Evolutionary conservation across 2,329 filamentous ascomycete genomes (phyloP).

Genomic region (Arthrobotrys megalospora): DNA sequence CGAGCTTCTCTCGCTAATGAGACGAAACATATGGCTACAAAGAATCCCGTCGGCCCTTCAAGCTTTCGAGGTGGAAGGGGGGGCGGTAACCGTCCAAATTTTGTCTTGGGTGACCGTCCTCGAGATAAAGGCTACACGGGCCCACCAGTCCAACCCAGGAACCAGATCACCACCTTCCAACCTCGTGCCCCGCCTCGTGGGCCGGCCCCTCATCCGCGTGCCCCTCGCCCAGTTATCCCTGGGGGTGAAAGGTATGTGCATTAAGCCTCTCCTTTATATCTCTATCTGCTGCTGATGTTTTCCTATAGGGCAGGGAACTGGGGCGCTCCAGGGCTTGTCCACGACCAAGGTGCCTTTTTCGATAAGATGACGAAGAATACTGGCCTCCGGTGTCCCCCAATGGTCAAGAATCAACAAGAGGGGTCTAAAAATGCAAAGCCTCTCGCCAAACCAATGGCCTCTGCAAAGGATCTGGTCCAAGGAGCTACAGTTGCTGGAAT

Average conservation of each 20-base stretch:
- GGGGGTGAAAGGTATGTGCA: not conserved
- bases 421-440: not conserved
- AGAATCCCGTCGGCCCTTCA: conserved; percentile 33
- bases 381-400: conserved; percentile 18
- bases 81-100: not conserved
- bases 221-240: conserved; percentile 2
- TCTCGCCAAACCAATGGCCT: conserved; percentile 51
- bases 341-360: conserved; percentile 44
- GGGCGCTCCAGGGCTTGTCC: conserved; percentile 16
- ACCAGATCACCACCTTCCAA: not conserved
- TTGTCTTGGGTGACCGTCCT: conserved; percentile 11
- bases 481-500: not conserved
- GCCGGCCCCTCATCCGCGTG: not conserved
- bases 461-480: conserved; percentile 37
- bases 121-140: not conserved
- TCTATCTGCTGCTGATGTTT: not conserved
- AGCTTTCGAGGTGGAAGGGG: conserved; percentile 33
- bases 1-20: not conserved
- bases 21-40: not conserved
- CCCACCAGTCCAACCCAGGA: not conserved
- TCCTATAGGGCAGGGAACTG: conserved; percentile 8
- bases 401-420: not conserved
- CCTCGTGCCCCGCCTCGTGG: conserved; percentile 12
- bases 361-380: conserved; percentile 37
- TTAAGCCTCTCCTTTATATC: not conserved